Evolutionary conservation across 768 basidiomycete species (phyloP).

Genomic region (Mycena kentingensis): DNA sequence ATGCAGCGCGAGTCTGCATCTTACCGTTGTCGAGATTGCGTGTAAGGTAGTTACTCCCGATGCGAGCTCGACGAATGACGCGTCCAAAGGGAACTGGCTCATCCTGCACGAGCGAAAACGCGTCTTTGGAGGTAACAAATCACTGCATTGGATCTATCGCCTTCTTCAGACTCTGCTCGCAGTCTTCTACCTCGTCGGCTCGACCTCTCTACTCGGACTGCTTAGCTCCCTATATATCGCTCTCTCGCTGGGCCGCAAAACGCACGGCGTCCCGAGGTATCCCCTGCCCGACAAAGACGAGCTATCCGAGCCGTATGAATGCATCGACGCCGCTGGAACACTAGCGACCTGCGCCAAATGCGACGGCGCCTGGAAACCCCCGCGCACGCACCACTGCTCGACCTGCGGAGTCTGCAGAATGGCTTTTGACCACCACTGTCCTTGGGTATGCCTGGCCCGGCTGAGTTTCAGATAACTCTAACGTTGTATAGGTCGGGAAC

Average conservation of each 20-base stretch:
- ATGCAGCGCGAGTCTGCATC: neutral
- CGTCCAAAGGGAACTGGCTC: slow-evolving; percentile 13
- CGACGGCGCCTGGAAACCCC: slow-evolving; percentile 44
- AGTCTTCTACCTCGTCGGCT: slow-evolving; percentile 30
- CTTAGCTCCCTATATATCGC: slow-evolving; percentile 36
- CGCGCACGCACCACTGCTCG: slow-evolving; percentile 47
- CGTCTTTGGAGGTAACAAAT: slow-evolving; percentile 9
- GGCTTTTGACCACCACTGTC: slow-evolving; percentile 50
- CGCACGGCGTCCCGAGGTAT: slow-evolving; percentile 34
- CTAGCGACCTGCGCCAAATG: slow-evolving; percentile 41
- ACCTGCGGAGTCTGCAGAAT: slow-evolving; percentile 46
- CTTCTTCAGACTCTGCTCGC: neutral
- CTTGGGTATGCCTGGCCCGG: slow-evolving; percentile 37
- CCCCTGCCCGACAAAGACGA: slow-evolving; percentile 33
- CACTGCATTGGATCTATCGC: too few relatives aligned
- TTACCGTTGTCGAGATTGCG: slow-evolving; percentile 11
- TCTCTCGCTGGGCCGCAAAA: slow-evolving; percentile 36
- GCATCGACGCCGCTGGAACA: slow-evolving; percentile 34
- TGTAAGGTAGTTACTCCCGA: neutral
- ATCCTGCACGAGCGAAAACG: slow-evolving; percentile 6
- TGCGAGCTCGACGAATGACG: neutral
- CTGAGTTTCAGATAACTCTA: neutral
- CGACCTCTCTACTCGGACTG: slow-evolving; percentile 29
- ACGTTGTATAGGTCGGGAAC: slow-evolving; percentile 38
- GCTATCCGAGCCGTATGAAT: slow-evolving; percentile 44